Base-by-base conservation (phyloP, 495 filamentous ascomycete species). In the Parmelia sp. region DNA sequence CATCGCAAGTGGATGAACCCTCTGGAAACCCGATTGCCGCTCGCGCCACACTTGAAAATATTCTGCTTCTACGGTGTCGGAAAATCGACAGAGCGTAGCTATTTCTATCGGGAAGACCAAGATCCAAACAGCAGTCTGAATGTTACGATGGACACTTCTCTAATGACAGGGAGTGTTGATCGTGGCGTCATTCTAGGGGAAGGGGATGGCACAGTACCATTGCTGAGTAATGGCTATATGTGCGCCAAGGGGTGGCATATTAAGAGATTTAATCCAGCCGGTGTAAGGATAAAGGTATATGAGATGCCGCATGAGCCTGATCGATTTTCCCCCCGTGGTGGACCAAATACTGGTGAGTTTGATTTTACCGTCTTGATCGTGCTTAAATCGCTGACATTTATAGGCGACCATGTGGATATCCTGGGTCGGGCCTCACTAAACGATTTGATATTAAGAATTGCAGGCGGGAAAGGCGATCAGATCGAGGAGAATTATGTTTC, bases 261-360 rank as follows among this genome's bases (percentile, higher is more conserved):
- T 69, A 91, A 90, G 71, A 84, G 94, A 25, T 98, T 93, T 70
- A 98, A 98, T 72, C 94, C 94, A 1, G 89, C 91, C 0, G 85
- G 86, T 0, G 80, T 87, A 5, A 82, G 90, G 69, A 79, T 98
- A 71, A 93, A 88, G 62, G 88, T 91, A 5, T 91, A 85, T 68
- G 94, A 97, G 76, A 97, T 97, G 93, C 90, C 87, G 4, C 95
- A 98, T 71, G 92, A 97, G 72, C 94, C 94, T 0, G 92, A 96
- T 63, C 78, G 90, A 29, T 97, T 97, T 74, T 90, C 86, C 65
- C 91, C 95, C 0, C 79, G 94, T 17, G 94, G 94, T 51, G 94
- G 94, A 0, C 94, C 93, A 17, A 97, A 96, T 70, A 97, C 94
- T 42, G 92, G 83, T 85, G 77, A 44, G 67, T 69, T 39, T 31